Percentiles rank a stretch among this genome's conserved stretches.
These are phyloP conservation scores for Panaeolus papilionaceus DNA, from an alignment of 768 basidiomycete species.

Conservation along the genomic window DNA sequence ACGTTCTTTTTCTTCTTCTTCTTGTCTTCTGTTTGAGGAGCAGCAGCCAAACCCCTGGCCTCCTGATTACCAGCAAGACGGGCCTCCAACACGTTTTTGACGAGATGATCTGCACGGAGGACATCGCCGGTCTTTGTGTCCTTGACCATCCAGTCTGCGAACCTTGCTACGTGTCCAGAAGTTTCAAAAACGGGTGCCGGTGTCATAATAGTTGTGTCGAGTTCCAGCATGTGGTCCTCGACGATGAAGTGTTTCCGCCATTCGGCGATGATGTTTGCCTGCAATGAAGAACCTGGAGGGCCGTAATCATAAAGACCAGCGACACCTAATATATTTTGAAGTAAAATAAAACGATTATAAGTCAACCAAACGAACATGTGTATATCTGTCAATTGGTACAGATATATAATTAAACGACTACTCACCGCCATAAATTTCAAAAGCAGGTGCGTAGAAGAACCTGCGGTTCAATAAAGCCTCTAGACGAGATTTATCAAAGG, in stretches of 20 bases:
- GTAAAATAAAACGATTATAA: neutral
- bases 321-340: slow-evolving; percentile 63
- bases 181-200: slow-evolving; percentile 94
- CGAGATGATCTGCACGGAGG: slow-evolving; percentile 94
- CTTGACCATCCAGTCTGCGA: slow-evolving; percentile 99
- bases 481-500: slow-evolving; percentile 86
- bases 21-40: slow-evolving; percentile 64
- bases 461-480: slow-evolving; percentile 88
- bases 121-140: slow-evolving; percentile 95
- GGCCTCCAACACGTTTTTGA: slow-evolving; percentile 91
- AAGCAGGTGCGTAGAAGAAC: slow-evolving; percentile 98
- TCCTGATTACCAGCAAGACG: slow-evolving; percentile 90
- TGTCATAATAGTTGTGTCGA: slow-evolving; percentile 98
- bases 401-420: slow-evolving; percentile 20
- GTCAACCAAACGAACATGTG: neutral
- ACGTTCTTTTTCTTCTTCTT: slow-evolving; percentile 83
- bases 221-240: slow-evolving; percentile 97
- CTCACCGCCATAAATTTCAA: slow-evolving; percentile 98
- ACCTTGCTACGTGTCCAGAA: slow-evolving; percentile 96
- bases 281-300: slow-evolving; percentile 93
- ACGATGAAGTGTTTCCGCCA: slow-evolving; percentile 99
- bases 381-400: neutral
- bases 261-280: slow-evolving; percentile 95
- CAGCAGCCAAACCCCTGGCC: slow-evolving; percentile 77
- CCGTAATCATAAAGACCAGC: slow-evolving; percentile 99